Evolutionary conservation across 2,329 filamentous ascomycete species (phyloP).

Genomic region (Aaosphaeria arxii): DNA sequence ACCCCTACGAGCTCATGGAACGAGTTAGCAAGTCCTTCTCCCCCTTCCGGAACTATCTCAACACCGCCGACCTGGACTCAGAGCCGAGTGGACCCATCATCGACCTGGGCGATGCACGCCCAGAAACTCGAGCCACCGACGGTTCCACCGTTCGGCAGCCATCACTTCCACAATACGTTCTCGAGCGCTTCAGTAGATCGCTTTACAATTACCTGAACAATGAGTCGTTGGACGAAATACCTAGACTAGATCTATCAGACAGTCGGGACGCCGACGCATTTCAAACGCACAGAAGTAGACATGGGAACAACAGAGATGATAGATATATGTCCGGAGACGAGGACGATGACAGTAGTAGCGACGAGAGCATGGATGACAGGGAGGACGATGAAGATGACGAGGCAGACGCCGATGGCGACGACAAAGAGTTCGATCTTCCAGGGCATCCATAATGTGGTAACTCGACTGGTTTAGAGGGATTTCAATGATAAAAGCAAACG

Average conservation of each 20-base stretch:
- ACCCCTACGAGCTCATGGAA: constrained; percentile 34
- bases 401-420: constrained; percentile 22
- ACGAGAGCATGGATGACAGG: constrained; percentile 32
- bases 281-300: constrained; percentile 33
- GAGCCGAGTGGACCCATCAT: constrained; percentile 34
- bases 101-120: constrained; percentile 33
- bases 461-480: not conserved
- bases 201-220: constrained; percentile 44
- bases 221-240: constrained; percentile 31
- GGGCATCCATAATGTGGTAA: constrained; percentile 26
- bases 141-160: constrained; percentile 36
- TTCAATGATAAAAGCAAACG: not conserved
- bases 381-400: constrained; percentile 25
- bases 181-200: constrained; percentile 45
- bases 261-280: constrained; percentile 26
- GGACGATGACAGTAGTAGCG: constrained; percentile 28
- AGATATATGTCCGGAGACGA: constrained; percentile 20
- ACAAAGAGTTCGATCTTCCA: constrained; percentile 30
- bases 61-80: constrained; percentile 34
- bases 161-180: constrained; percentile 44
- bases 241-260: constrained; percentile 23
- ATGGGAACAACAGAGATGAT: constrained; percentile 13
- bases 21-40: constrained; percentile 39
- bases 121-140: constrained; percentile 31
- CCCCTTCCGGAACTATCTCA: constrained; percentile 44